Conservation (phyloP, 495 filamentous ascomycete species). For the Penicillium samsonianum region DNA sequence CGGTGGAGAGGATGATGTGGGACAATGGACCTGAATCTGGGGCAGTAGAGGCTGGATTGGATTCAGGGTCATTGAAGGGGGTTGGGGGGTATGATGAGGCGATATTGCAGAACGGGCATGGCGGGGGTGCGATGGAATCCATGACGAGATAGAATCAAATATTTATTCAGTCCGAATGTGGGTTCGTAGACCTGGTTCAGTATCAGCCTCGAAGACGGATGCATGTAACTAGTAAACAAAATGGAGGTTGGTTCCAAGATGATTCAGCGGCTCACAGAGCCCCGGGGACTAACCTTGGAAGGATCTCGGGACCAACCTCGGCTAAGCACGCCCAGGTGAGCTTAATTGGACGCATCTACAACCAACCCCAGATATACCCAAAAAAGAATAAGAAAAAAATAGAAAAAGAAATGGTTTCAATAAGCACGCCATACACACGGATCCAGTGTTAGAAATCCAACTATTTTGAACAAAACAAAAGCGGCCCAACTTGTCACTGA, state of each 20-base stretch:
- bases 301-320: conserved; percentile 8
- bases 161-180: background rate
- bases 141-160: background rate
- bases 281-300: background rate
- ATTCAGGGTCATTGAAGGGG: conserved; percentile 21
- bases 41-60: conserved; percentile 1
- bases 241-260: background rate
- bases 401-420: conserved; percentile 14
- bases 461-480: conserved; percentile 25
- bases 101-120: conserved; percentile 47
- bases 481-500: conserved; percentile 16
- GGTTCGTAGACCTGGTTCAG: background rate
- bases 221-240: background rate
- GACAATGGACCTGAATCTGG: conserved; percentile 41
- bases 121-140: conserved; percentile 5
- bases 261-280: background rate
- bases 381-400: background rate
- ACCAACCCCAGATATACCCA: background rate
- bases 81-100: conserved; percentile 46
- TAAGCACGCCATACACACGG: conserved; percentile 19
- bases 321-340: conserved; percentile 3
- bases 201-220: background rate
- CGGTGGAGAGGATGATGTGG: conserved; percentile 73
- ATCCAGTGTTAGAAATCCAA: conserved; percentile 23
- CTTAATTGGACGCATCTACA: conserved; percentile 7